Evolutionary conservation across 2,329 filamentous ascomycete species (phyloP).

Genomic region (Neoscytalidium dimidiatum): DNA sequence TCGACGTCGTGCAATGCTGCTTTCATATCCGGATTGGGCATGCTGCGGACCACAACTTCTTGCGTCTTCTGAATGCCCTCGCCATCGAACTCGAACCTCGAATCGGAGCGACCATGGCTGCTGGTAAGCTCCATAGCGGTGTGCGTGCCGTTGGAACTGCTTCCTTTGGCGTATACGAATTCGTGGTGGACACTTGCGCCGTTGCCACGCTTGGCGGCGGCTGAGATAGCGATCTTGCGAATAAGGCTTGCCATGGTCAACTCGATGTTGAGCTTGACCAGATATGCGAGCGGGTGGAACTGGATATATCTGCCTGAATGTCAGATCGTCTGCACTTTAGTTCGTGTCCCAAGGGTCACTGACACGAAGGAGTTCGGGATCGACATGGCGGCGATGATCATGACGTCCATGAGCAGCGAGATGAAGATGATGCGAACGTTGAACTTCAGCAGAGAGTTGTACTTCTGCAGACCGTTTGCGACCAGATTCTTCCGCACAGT

Average conservation of each 20-base stretch:
- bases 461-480: conserved; percentile 53
- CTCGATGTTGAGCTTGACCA: conserved; percentile 55
- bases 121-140: conserved; percentile 10
- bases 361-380: conserved; percentile 50
- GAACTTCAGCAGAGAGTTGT: conserved; percentile 52
- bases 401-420: conserved; percentile 53
- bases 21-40: conserved; percentile 11
- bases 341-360: conserved; percentile 2
- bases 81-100: conserved; percentile 10
- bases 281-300: conserved; percentile 53
- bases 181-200: not conserved
- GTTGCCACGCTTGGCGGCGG: conserved; percentile 10
- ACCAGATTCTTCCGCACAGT: conserved; percentile 51
- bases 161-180: conserved; percentile 5
- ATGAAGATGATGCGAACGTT: conserved; percentile 53
- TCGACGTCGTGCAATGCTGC: not conserved
- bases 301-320: conserved; percentile 45
- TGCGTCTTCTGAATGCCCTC: conserved; percentile 16
- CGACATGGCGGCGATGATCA: conserved; percentile 51
- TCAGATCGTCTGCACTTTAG: not conserved
- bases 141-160: not conserved
- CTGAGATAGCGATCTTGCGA: conserved; percentile 29
- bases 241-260: conserved; percentile 56
- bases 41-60: conserved; percentile 1
- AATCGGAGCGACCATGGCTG: not conserved